Base-by-base conservation (phyloP, 2,329 filamentous ascomycete species). In the Nigrospora oryzae region DNA sequence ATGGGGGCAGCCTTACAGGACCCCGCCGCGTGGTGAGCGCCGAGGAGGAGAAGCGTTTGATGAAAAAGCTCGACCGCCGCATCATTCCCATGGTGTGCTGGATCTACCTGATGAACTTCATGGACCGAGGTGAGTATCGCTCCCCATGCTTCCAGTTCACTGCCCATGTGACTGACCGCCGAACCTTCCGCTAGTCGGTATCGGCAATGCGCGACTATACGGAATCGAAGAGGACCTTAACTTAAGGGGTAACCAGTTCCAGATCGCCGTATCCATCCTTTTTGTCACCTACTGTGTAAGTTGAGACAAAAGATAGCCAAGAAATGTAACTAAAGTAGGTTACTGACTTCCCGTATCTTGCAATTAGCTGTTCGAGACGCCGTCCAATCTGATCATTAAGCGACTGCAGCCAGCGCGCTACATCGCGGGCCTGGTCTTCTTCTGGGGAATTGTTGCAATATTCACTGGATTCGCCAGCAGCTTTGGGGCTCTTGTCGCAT, bases 161-260 rank as follows among this genome's bases (percentile, higher is more conserved):
- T 28, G 23, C 23, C 7, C 7, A 7, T 28, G 23, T 28, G 7
- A 10, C 8, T 28, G 7, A 28, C 7, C 8, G 2, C 2, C 5
- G 7, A 5, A 10, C 4, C 4, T 3, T 13, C 59, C 61, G 2
- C 64, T 66, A 63, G 81, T 86, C 43, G 88, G 88, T 56, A 87
- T 88, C 50, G 81, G 82, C 43, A 86, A 86, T 65, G 83, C 82
- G 14, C 70, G 75, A 3, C 68, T 86, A 3, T 84, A 84, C 53
- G 71, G 73, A 1, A 54, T 89, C 39, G 77, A 84, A 59, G 62
- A 71, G 43, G 83, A 86, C 50, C 68, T 87, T 4, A 66, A 71
- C 14, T 64, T 88, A 49, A 60, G 61, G 28, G 73, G 75, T 14
- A 72, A 75, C 45, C 81, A 89, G 56, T 90, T 84, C 58, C 84